Conservation (phyloP, 345 rosid genomes). For the Acer saccharum region DNA sequence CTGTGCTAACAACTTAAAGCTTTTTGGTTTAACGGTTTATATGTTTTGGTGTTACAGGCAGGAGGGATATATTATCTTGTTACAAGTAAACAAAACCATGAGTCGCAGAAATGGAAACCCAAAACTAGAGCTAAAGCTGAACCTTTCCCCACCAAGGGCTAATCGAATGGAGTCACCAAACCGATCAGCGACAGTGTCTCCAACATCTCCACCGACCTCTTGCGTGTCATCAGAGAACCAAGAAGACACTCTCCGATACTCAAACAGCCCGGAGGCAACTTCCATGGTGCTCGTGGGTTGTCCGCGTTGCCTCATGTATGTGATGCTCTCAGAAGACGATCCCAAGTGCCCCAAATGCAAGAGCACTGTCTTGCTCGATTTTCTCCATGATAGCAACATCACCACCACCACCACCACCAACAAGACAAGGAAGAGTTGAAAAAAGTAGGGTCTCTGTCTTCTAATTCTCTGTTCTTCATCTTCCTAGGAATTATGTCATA, state of each 20-base stretch:
- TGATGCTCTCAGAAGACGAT: slow-evolving; percentile 83
- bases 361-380: slow-evolving; percentile 87
- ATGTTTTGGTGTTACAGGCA: background rate
- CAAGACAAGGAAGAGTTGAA: slow-evolving; percentile 41
- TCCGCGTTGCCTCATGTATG: slow-evolving; percentile 90
- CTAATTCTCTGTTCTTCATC: slow-evolving; percentile 13
- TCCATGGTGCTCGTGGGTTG: slow-evolving; percentile 96
- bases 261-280: slow-evolving; percentile 84
- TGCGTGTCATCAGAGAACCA: slow-evolving; percentile 87
- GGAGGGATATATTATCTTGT: slow-evolving; percentile 11
- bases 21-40: background rate
- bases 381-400: slow-evolving; percentile 50
- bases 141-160: slow-evolving; percentile 78
- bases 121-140: slow-evolving; percentile 89
- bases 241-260: slow-evolving; percentile 46
- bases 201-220: slow-evolving; percentile 88
- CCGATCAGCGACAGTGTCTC: slow-evolving; percentile 67
- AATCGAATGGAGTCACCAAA: slow-evolving; percentile 60
- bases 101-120: slow-evolving; percentile 71
- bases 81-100: slow-evolving; percentile 41
- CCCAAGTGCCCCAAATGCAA: slow-evolving; percentile 90
- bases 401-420: slow-evolving; percentile 19
- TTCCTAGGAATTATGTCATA: slow-evolving; percentile 28
- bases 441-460: background rate
- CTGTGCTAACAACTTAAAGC: background rate